Evolutionary conservation across 2,329 filamentous ascomycete genomes (phyloP), one percentile per base, ranked within the genome.

Genomic region (Phoma sp.): DNA sequence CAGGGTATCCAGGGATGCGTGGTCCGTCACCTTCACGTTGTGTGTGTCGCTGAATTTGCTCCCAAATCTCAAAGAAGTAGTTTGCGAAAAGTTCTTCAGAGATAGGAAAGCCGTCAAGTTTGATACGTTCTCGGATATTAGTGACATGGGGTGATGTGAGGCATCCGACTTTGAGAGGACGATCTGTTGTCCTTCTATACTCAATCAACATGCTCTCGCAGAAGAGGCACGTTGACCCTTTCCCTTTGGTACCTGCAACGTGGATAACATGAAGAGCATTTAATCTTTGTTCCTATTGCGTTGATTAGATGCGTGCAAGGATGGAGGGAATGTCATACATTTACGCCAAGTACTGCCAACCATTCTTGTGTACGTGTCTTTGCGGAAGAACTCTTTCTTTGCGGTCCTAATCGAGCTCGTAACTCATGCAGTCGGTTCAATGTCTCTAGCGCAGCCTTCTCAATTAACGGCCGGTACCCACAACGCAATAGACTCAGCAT

Each of bases 221-320:
- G 60, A 88, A 90, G 32, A 87, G 87, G 66, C 87, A 91, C 1
- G 87, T 89, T 65, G 84, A 88, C 23, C 88, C 89, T 74, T 91
- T 92, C 5, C 89, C 89, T 71, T 91, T 91, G n/a, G 88, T 91
- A 5, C 89, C 89, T 20, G 88, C 84, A 21, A 92, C 83, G 73
- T 91, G 88, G 32, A 92, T 70, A 21, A 90, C 11, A n/a, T 38
- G 18, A 7, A 38, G 18, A 4, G 7, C 25, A 38, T 38, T 32
- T 14, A 32, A n/a, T 32, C 29, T 32, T 32, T 32, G 29, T n/a
- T 32, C 7, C 29, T 32, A 14, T 32, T 32, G 29, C 14, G 5
- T 32, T 10, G 29, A 32, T 32, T n/a, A 32, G 29, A 32, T 32
- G n/a, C 14, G 29, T 10, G 29, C 14, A n/a, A 32, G 29, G 14